phyloP scores from a whole-genome alignment of 495 filamentous ascomycete genomes.

The Aspergillus olivimuriae region DNA sequence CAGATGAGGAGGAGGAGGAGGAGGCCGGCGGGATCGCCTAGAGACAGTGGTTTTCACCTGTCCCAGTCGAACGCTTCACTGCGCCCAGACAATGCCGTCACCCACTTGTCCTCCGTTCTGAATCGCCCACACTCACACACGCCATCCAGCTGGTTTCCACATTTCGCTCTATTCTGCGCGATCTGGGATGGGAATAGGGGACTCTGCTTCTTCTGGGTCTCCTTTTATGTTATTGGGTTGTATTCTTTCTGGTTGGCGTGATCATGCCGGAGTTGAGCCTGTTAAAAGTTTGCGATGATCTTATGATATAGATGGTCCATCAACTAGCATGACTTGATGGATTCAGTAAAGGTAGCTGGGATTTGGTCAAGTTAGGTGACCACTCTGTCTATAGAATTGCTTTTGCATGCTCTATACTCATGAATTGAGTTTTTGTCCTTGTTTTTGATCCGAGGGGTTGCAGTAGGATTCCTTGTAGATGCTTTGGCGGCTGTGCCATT shows the following conservation, averaged over 20 bases:
- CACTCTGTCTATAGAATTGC: constrained; percentile 20
- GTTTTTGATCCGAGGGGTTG: too few relatives aligned
- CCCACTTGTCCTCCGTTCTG: constrained; percentile 3
- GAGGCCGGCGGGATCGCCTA: constrained; percentile 29
- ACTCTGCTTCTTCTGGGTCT: too few relatives aligned
- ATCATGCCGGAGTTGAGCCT: constrained; percentile 14
- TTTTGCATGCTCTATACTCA: neutral
- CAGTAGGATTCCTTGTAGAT: too few relatives aligned
- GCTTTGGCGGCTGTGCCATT: too few relatives aligned
- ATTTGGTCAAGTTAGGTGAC: constrained; percentile 41
- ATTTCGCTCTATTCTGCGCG: too few relatives aligned
- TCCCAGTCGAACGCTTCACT: constrained; percentile 16
- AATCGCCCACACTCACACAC: neutral
- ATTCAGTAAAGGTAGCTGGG: constrained; percentile 10
- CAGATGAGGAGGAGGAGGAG: constrained; percentile 48
- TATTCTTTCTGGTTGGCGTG: constrained; percentile 12
- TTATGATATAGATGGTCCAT: constrained; percentile 13
- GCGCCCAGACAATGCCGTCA: constrained; percentile 9
- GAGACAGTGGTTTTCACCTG: constrained; percentile 29
- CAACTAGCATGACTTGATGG: constrained; percentile 4
- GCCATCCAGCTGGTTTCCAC: neutral
- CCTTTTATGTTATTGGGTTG: constrained; percentile 3
- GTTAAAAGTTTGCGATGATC: constrained; percentile 9
- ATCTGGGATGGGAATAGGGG: too few relatives aligned
- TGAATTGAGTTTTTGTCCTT: neutral